Percentiles rank a stretch among this genome's conserved stretches.
Evolutionary conservation across 2,329 filamentous ascomycete genomes (phyloP).

Genomic region (Zymoseptoria passerinii): DNA sequence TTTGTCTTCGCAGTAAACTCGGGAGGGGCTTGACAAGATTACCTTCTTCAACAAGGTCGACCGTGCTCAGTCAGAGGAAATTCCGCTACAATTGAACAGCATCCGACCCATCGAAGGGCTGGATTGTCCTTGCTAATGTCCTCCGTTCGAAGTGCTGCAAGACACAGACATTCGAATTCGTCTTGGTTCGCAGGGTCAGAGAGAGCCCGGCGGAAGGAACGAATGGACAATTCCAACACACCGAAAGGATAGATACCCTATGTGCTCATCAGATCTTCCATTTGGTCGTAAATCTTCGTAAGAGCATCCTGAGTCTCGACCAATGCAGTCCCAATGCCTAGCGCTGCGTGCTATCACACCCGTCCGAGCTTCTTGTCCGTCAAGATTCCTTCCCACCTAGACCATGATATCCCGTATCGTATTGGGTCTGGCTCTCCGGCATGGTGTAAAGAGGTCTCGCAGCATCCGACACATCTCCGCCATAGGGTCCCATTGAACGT

Average conservation of each 20-base stretch:
- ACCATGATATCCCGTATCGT: conserved; percentile 37
- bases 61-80: too few species aligned
- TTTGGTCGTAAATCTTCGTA: background rate
- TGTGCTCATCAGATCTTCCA: background rate
- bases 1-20: background rate
- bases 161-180: too few species aligned
- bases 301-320: background rate
- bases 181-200: too few species aligned
- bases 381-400: background rate
- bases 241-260: background rate
- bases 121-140: too few species aligned
- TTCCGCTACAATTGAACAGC: too few species aligned
- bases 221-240: too few species aligned
- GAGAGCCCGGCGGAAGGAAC: too few species aligned
- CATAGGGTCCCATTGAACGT: conserved; percentile 22
- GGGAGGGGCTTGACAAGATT: background rate
- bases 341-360: background rate
- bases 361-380: background rate
- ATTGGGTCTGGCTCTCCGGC: conserved; percentile 37
- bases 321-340: background rate
- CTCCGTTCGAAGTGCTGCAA: too few species aligned
- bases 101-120: too few species aligned
- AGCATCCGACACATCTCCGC: conserved; percentile 17
- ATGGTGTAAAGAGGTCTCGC: conserved; percentile 26
- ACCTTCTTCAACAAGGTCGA: too few species aligned